Conservation (phyloP, 345 rosid species). For the Arabidopsis suecica region DNA sequence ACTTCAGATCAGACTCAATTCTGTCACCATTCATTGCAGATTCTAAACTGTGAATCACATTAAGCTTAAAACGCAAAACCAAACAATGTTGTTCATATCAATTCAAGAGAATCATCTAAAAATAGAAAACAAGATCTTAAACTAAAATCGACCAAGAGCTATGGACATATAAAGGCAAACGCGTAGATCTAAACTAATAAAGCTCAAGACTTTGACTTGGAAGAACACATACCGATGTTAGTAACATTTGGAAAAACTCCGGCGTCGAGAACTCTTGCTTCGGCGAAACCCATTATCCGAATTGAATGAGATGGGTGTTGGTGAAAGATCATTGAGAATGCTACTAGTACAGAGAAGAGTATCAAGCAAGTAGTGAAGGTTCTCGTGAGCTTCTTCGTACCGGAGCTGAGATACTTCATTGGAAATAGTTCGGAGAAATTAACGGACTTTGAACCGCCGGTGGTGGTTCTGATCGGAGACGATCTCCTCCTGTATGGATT, state of each 20-base stretch:
- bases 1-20: slow-evolving; percentile 1
- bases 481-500: slow-evolving; percentile 34
- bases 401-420: slow-evolving; percentile 45
- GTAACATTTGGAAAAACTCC: slow-evolving; percentile 38
- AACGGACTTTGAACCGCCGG: slow-evolving; percentile 25
- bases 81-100: not conserved
- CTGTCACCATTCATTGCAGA: not conserved
- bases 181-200: slow-evolving; percentile 29
- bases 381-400: slow-evolving; percentile 49
- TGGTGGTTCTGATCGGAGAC: slow-evolving; percentile 40
- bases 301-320: slow-evolving; percentile 45
- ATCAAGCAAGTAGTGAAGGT: slow-evolving; percentile 49
- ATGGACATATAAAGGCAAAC: not conserved
- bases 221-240: slow-evolving; percentile 4
- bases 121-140: not conserved
- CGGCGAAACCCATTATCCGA: slow-evolving; percentile 51
- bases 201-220: not conserved
- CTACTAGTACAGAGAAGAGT: slow-evolving; percentile 47
- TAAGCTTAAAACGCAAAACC: slow-evolving; percentile 14
- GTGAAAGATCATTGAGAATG: slow-evolving; percentile 48
- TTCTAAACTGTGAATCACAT: slow-evolving; percentile 26
- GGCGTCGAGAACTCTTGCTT: slow-evolving; percentile 51
- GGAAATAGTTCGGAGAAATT: slow-evolving; percentile 8
- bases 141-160: not conserved
- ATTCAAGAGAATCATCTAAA: not conserved